Percentiles rank a stretch among this genome's conserved stretches.
These are phyloP conservation scores for Clitocybe nebularis DNA, from an alignment of 1,284 basidiomycete species.

Conservation along the genomic window DNA sequence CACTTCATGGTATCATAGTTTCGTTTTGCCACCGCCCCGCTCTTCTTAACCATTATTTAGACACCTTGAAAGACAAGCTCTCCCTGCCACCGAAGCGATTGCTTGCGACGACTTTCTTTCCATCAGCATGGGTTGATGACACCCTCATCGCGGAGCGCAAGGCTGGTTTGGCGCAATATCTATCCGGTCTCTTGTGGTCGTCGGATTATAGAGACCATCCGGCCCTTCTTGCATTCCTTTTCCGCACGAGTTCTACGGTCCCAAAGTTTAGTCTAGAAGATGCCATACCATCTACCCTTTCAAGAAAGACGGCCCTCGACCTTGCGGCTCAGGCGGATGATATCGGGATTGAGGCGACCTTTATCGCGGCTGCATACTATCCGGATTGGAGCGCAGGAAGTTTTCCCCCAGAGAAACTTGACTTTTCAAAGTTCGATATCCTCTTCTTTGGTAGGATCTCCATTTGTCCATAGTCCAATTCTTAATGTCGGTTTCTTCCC, in stretches of 20 bases:
- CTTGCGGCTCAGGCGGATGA: conserved; percentile 10
- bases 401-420: conserved; percentile 54
- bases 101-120: conserved; percentile 39
- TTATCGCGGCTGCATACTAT: conserved; percentile 57
- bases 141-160: conserved; percentile 42
- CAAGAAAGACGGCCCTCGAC: conserved; percentile 32
- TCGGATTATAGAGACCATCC: conserved; percentile 24
- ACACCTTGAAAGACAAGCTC: conserved; percentile 24
- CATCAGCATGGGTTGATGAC: conserved; percentile 45
- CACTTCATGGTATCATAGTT: conserved; percentile 15
- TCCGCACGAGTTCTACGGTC: conserved; percentile 15
- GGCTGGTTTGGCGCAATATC: conserved; percentile 35
- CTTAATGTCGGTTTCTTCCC: conserved; percentile 1
- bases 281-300: conserved; percentile 40
- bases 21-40: background rate
- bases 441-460: conserved; percentile 65
- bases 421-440: conserved; percentile 64
- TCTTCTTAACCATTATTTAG: conserved; percentile 3
- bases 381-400: conserved; percentile 55
- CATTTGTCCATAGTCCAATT: conserved; percentile 11
- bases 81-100: conserved; percentile 42
- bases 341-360: conserved; percentile 19
- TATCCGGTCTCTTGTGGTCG: conserved; percentile 29
- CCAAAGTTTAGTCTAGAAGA: conserved; percentile 36
- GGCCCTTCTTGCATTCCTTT: conserved; percentile 32